These are phyloP conservation scores for Phytophthora rubi DNA, from an alignment of 352 stramenopile genomes.

Conservation along the genomic window DNA sequence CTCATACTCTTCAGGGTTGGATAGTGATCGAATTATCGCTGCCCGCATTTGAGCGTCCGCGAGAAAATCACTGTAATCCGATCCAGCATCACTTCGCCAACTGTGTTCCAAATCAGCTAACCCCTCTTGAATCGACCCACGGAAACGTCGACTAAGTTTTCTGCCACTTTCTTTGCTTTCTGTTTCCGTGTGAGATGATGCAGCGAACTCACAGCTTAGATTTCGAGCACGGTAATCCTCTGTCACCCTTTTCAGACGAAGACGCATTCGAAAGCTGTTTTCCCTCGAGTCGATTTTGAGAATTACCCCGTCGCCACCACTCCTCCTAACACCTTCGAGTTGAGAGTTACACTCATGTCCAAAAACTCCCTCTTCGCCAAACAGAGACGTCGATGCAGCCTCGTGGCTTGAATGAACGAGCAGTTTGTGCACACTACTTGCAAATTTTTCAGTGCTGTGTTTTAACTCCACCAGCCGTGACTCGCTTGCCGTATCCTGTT, in stretches of 20 bases:
- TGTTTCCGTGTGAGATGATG: slow-evolving; percentile 51
- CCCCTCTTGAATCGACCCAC: slow-evolving; percentile 39
- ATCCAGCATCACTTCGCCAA: slow-evolving; percentile 76
- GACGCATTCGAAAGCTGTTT: slow-evolving; percentile 78
- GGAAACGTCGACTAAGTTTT: slow-evolving; percentile 35
- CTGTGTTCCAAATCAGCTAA: slow-evolving; percentile 55
- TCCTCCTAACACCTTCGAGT: not conserved
- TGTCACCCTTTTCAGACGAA: slow-evolving; percentile 68
- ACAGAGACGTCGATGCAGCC: slow-evolving; percentile 1
- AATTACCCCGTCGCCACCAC: slow-evolving; percentile 38
- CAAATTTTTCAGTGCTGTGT: slow-evolving; percentile 77
- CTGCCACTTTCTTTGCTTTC: slow-evolving; percentile 49
- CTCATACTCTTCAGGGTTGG: slow-evolving; percentile 62
- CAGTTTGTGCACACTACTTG: slow-evolving; percentile 79
- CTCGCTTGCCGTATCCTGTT: slow-evolving; percentile 47
- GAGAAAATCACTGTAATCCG: slow-evolving; percentile 82
- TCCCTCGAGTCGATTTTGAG: slow-evolving; percentile 76
- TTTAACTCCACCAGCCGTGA: slow-evolving; percentile 65
- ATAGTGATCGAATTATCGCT: slow-evolving; percentile 73
- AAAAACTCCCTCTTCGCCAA: slow-evolving; percentile 11
- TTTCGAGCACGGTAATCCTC: slow-evolving; percentile 74
- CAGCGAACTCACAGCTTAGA: slow-evolving; percentile 66
- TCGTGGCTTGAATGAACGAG: slow-evolving; percentile 45
- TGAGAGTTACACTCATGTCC: not conserved
- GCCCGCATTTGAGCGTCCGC: slow-evolving; percentile 81